Evolutionary conservation across 352 stramenopile genomes (phyloP), one percentile per base, ranked within the genome.

Genomic region (Globisporangium spiculum): DNA sequence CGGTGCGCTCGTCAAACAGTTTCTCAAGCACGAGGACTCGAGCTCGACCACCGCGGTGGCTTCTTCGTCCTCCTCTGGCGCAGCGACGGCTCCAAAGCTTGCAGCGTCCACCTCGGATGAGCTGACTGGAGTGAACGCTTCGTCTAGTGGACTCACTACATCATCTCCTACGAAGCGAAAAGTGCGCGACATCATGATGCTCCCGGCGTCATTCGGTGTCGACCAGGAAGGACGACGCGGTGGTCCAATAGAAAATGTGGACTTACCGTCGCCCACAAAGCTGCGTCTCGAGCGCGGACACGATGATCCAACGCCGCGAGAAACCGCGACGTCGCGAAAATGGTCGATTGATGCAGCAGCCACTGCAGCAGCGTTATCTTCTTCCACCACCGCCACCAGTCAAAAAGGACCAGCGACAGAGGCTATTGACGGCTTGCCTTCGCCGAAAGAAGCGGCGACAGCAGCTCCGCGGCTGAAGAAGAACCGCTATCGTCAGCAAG

Each of bases 1-100:
- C 59, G 90, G 90, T 14, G 82, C 83, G 16, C 75, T 93, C 20
- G 85, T 96, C 3, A 96, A 94, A 64, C 85, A 92, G 58, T 91
- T 94, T 48, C 71, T 90, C 60, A 96, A 94, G 62, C 72, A 90
- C 20, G 78, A 86, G 56, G 70, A 38, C 53, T 48, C 48, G 7
- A 69, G 26, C 36, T 60, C 62, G 12, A 12, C 54, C 0, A 9
- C 57, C 2, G 36, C 50, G 22, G 57, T 56, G 26, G 12, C 46
- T 7, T 59, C 70, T 69, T 75, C 53, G 54, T 74, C 27, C 48
- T 44, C 10, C 8, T 44, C 36, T 16, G 2, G 10, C 5, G 60
- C 12, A 46, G 68, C 22, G 46, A 63, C 44, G n/a, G 46, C 63
- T 41, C 53, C 41, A 53, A 73, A 10, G 14, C 52, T 41, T 41